These are phyloP conservation scores for Magnaporthales sp. DNA, from an alignment of 2,329 filamentous ascomycete genomes.

Conservation along the genomic window DNA sequence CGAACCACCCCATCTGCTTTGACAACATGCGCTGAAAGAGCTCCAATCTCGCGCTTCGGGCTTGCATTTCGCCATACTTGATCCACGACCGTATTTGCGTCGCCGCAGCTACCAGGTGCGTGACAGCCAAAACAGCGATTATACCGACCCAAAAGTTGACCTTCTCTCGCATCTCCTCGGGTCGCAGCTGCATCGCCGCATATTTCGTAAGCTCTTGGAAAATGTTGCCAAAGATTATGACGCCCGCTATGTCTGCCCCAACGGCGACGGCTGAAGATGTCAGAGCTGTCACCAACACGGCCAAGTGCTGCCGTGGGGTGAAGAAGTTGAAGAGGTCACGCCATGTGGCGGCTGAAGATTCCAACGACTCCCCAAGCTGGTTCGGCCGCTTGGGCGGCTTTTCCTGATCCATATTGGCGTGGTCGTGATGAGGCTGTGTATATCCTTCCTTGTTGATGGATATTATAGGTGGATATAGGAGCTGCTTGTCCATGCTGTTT, in stretches of 20 bases:
- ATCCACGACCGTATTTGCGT: conserved; percentile 65
- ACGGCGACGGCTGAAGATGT: conserved; percentile 50
- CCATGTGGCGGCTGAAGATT: background rate
- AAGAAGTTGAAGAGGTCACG: conserved; percentile 52
- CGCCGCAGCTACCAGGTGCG: conserved; percentile 46
- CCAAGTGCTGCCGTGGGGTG: conserved; percentile 4
- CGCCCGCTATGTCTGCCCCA: conserved; percentile 53
- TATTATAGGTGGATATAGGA: background rate
- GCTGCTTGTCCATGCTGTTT: background rate
- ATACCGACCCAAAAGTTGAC: conserved; percentile 54
- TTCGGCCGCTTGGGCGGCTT: background rate
- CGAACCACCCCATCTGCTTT: conserved; percentile 77
- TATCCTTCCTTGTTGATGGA: background rate
- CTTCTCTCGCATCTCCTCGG: conserved; percentile 36
- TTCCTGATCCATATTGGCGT: background rate
- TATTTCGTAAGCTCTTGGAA: conserved; percentile 65
- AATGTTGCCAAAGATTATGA: conserved; percentile 64
- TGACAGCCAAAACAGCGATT: conserved; percentile 53
- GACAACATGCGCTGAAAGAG: conserved; percentile 62
- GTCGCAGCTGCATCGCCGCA: conserved; percentile 43
- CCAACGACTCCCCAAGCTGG: background rate
- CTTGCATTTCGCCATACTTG: conserved; percentile 73
- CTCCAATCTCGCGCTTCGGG: conserved; percentile 50
- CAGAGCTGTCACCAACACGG: conserved; percentile 31
- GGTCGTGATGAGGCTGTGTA: background rate